Percentiles rank a stretch among this genome's conserved stretches.
These are phyloP conservation scores for Colletotrichum tofieldiae DNA, from an alignment of 2,329 filamentous ascomycete species.

Conservation along the genomic window DNA sequence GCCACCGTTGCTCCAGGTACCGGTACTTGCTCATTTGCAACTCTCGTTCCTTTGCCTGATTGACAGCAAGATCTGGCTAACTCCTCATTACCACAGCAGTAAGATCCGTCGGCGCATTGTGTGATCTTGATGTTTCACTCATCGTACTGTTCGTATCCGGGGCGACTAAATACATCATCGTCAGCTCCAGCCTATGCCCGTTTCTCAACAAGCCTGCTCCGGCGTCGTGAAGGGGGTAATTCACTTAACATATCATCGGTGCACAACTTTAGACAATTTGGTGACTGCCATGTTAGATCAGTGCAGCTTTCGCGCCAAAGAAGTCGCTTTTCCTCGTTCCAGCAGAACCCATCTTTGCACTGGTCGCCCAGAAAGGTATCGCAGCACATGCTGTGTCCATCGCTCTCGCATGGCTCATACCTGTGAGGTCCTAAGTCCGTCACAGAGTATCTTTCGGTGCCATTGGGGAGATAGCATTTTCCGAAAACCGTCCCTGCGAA, in stretches of 20 bases:
- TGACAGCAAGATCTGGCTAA: not conserved
- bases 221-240: not conserved
- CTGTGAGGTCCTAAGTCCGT: not conserved
- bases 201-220: not conserved
- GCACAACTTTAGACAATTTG: slow-evolving; percentile 46
- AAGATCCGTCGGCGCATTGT: not conserved
- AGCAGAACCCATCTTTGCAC: slow-evolving; percentile 32
- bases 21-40: not conserved
- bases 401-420: slow-evolving; percentile 26
- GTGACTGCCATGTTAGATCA: slow-evolving; percentile 45
- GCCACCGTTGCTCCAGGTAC: not conserved
- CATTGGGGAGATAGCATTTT: slow-evolving; percentile 35
- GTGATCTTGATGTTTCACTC: not conserved
- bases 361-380: slow-evolving; percentile 21
- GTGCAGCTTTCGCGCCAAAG: slow-evolving; percentile 47
- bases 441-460: slow-evolving; percentile 1
- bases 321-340: slow-evolving; percentile 7
- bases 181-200: not conserved
- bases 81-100: not conserved
- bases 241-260: slow-evolving; percentile 12
- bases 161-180: not conserved
- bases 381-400: slow-evolving; percentile 34
- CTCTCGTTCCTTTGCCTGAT: not conserved
- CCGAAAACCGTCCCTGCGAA: not conserved
- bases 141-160: not conserved